Conservation (phyloP, 306 rosid genomes). For the Cicer pinnatifidum region DNA sequence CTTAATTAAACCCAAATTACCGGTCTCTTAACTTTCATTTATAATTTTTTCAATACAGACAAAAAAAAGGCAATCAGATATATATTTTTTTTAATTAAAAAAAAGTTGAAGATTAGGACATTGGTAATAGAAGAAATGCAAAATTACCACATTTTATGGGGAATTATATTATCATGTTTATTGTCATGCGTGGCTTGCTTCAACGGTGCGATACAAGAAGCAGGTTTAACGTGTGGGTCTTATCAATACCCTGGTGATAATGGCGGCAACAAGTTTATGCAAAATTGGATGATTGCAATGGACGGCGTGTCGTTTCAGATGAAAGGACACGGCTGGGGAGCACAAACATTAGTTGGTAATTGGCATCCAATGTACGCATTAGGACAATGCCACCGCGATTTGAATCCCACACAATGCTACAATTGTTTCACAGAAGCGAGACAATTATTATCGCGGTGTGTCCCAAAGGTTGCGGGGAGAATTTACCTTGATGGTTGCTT, state of each 20-base stretch:
- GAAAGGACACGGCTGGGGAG: conserved; percentile 40
- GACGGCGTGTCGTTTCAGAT: conserved; percentile 42
- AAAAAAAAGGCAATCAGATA: not conserved
- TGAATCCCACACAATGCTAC: conserved; percentile 42
- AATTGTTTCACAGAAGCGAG: conserved; percentile 47
- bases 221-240: conserved; percentile 47
- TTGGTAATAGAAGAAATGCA: conserved; percentile 40
- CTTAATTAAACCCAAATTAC: not conserved
- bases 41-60: not conserved
- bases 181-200: conserved; percentile 24
- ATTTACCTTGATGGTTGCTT: conserved; percentile 60
- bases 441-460: conserved; percentile 47
- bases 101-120: not conserved
- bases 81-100: not conserved
- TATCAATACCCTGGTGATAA: not conserved
- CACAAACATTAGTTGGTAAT: not conserved
- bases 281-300: conserved; percentile 42
- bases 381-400: conserved; percentile 53
- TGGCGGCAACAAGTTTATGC: not conserved
- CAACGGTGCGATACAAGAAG: not conserved
- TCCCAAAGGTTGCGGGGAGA: conserved; percentile 50
- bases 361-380: conserved; percentile 48
- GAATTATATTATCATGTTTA: not conserved
- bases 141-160: conserved; percentile 15
- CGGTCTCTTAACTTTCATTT: not conserved